Evolutionary conservation across 2,329 filamentous ascomycete genomes (phyloP), one percentile per base, ranked within the genome.

Genomic region (Alternaria tenuissima): DNA sequence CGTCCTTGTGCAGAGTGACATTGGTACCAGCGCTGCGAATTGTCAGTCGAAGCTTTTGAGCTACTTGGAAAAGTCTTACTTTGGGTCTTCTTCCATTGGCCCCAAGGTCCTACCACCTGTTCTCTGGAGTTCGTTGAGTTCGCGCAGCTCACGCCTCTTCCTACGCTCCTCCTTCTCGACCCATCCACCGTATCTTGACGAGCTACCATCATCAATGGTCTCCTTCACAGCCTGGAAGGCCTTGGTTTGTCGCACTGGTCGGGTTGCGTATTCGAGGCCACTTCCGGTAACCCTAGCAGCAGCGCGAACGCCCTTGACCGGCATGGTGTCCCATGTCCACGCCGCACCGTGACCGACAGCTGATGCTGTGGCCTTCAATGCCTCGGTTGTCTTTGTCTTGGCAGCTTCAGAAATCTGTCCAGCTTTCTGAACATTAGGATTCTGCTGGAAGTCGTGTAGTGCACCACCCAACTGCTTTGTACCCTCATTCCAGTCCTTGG

Each of bases 401-500:
- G 96, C 92, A 48, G 91, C 92, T 54, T 91, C 92, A 3, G 93
- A 92, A 7, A 94, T 94, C 68, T 91, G 90, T 67, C 91, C 88
- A 30, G 94, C 95, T 71, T 89, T 88, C 74, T 93, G 90, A 16
- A 99, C 92, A 18, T 90, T 91, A 75, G 97, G 94, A 75, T 93
- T 97, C 81, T 98, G 94, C 32, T 90, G 90, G 76, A 99, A 95
- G 73, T 97, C 89, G 75, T 97, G 91, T 18, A 94, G 93, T 6
- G 91, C 92, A 49, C 92, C 92, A 18, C 92, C 91, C 42, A 99
- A 87, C 67, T 95, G 92, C 83, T 99, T 98, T 42, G 94, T 99
- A 43, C 93, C 96, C 76, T 99, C 95, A 75, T 99, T 97, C 95
- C 95, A 99, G 79, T 99, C 95, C 77, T 98, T 97, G 16, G 94